Evolutionary conservation across 495 filamentous ascomycete genomes (phyloP), one percentile per base, ranked within the genome.

Genomic region (Sordaria brevicollis): DNA sequence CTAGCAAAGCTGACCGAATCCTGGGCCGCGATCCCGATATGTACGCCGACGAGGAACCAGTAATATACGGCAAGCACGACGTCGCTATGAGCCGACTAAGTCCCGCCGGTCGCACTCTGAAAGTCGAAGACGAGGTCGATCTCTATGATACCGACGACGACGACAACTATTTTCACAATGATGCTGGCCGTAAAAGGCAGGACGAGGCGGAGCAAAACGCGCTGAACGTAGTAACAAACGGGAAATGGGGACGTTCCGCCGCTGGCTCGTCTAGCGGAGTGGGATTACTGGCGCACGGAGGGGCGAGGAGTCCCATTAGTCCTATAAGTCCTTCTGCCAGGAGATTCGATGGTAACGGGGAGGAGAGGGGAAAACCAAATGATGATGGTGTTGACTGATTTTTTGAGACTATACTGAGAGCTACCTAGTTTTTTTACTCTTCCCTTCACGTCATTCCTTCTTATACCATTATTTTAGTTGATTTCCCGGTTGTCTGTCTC

Each of bases 1-100:
- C 79, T 4, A 82, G 79, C 65, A 85, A 85, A 69, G 83, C 83
- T 7, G 83, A 85, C 70, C 81, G 83, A n/a, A 74, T 85, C 2
- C 70, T 85, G 4, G 83, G 83, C 29, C 79, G 83, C 6, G 83
- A 85, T 68, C 83, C 83, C 19, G 83, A 81, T 69, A 69, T 83
- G 43, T 85, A 83, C 70, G 79, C 68, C 3, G 83, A 85, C 57
- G 79, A 77, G 66, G 76, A 74, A 21, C 29, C 57, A 29, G 69
- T 34, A 34, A 38, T 57, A 36, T 66, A 13, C 8, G 71, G 68
- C 35, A 39, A 75, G 8, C 73, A 78, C 25, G 74, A 76, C 3
- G 79, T 85, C 1, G 80, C 80, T 7, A 77, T 85, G 79, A 75
- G 74, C 13, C 75, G 78, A 37, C 74, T 85, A n/a, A 81, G 79